Percentiles rank a stretch among this genome's conserved stretches.
These are phyloP conservation scores for Scleroderma citrinum DNA, from an alignment of 768 basidiomycete species.

Conservation along the genomic window DNA sequence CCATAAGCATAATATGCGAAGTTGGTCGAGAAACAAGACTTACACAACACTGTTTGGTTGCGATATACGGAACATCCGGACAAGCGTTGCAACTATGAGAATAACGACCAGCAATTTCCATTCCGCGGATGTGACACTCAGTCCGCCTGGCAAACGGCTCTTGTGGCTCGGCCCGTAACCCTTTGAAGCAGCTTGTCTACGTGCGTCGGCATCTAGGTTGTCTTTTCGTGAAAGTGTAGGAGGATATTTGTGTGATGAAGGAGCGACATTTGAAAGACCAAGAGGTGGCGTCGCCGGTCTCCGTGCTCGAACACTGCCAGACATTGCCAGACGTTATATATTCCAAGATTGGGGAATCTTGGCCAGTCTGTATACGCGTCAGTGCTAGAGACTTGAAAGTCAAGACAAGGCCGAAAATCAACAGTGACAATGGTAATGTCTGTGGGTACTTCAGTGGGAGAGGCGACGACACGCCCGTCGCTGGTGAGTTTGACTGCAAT, in stretches of 20 bases:
- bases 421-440: background rate
- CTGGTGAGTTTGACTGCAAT: background rate
- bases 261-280: slow-evolving; percentile 32
- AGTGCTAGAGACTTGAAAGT: background rate
- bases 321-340: slow-evolving; percentile 24
- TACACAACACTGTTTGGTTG: slow-evolving; percentile 91
- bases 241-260: slow-evolving; percentile 51
- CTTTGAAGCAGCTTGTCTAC: slow-evolving; percentile 63
- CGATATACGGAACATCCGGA: slow-evolving; percentile 82
- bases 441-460: background rate
- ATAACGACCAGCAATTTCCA: slow-evolving; percentile 68
- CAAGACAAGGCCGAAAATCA: background rate
- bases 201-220: slow-evolving; percentile 69
- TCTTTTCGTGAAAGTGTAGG: slow-evolving; percentile 46
- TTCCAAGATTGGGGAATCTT: background rate
- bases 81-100: slow-evolving; percentile 63
- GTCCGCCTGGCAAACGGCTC: slow-evolving; percentile 49
- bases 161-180: slow-evolving; percentile 50
- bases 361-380: background rate
- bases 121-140: slow-evolving; percentile 64
- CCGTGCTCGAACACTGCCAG: slow-evolving; percentile 53
- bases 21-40: slow-evolving; percentile 26
- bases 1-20: background rate
- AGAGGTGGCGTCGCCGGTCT: slow-evolving; percentile 65
- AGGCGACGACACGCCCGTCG: background rate